Base-by-base conservation (phyloP, 2,329 filamentous ascomycete genomes). In the Sporothrix pallida region DNA sequence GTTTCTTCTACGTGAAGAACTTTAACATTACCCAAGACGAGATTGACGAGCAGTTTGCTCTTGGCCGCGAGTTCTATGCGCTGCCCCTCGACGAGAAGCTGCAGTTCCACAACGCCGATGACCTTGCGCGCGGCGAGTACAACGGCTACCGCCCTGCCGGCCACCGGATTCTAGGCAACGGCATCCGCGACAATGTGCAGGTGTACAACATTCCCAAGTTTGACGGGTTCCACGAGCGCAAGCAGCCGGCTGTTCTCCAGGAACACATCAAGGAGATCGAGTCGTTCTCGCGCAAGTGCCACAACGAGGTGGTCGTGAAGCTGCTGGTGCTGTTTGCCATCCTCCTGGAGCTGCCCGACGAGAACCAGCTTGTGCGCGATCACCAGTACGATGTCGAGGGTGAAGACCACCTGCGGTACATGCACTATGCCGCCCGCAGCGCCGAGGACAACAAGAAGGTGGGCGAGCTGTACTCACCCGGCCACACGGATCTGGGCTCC, bases 171-270 rank as follows among this genome's bases (percentile, higher is more conserved):
- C 73, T 78, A 13, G 76, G 74, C 50, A 77, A 77, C 1, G 82
- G 84, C 2, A 79, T 84, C 72, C 81, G 77, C 20, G 88, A 90
- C 76, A 89, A 89, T 74, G 82, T 88, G 44, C 85, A 90, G 76
- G 85, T 90, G 0, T 90, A 87, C 81, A 89, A 90, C 77, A 85
- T 89, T 8, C 86, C 87, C 71, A 90, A 90, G 75, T 89, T 88
- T 75, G 84, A 83, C n/a, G 80, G 81, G 3, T 79, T 83, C 73
- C 84, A 86, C 76, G 78, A 81, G n/a, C 82, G 84, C 9, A 75
- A 79, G 15, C 86, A 87, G 12, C 86, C 86, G 0, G 78, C 83
- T 0, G 77, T 88, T 0, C 78, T 90, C 0, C 78, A 83, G 52
- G 81, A 84, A 0, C 81, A 88, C 74, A 82, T 87, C 23, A 78